Conservation (phyloP, 495 filamentous ascomycete genomes). For the Penicillium lagena region DNA sequence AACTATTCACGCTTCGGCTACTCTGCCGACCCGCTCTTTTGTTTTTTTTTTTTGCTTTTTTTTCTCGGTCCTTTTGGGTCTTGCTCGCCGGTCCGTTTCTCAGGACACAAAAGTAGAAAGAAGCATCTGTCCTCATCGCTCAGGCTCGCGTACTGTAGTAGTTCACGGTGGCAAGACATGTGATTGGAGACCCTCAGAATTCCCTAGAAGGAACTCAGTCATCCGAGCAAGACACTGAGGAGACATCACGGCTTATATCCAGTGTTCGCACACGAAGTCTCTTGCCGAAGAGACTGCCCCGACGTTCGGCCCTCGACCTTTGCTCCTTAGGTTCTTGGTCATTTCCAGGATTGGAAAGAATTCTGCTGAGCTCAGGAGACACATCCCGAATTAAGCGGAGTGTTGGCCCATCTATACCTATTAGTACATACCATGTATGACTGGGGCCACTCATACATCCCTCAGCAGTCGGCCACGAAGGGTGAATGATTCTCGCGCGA, state of each 20-base stretch:
- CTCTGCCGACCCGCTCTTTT: slow-evolving; percentile 16
- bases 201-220: too few species aligned
- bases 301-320: too few species aligned
- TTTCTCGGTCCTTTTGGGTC: slow-evolving; percentile 4
- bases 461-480: slow-evolving; percentile 22
- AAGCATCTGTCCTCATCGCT: background rate
- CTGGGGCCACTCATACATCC: slow-evolving; percentile 18
- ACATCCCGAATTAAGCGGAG: slow-evolving; percentile 13
- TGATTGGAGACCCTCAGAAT: background rate
- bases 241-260: background rate
- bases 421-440: slow-evolving; percentile 25
- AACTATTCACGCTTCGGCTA: slow-evolving; percentile 13
- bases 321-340: too few species aligned
- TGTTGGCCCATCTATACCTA: slow-evolving; percentile 20
- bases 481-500: slow-evolving; percentile 19
- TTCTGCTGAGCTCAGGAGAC: background rate
- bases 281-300: too few species aligned
- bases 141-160: slow-evolving; percentile 1
- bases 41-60: slow-evolving; percentile 1
- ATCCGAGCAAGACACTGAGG: background rate
- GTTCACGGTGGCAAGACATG: slow-evolving; percentile 3
- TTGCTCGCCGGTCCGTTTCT: background rate
- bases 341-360: too few species aligned
- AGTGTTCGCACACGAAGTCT: background rate
- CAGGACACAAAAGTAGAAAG: background rate